Evolutionary conservation across 805 yeast genomes (phyloP), one percentile per base, ranked within the genome.

Genomic region (Debaryomyces castellii): DNA sequence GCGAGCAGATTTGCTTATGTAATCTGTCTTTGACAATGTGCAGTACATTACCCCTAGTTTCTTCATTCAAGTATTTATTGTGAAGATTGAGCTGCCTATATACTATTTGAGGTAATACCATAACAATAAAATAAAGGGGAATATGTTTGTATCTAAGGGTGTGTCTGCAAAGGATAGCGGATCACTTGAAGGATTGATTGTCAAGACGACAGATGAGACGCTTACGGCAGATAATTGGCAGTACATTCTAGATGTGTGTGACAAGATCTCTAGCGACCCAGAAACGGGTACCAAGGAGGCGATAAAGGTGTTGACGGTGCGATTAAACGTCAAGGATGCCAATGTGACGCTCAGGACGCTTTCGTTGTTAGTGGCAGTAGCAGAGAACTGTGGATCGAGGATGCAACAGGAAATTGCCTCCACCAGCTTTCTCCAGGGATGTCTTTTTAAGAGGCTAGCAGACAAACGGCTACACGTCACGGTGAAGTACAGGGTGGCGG

Each of bases 401-500:
- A 70, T 72, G 72, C 61, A 65, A 48, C 76, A 71, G 50, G 74
- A 69, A 43, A 72, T 73, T 24, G 75, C 77, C 16, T 50, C 74
- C 14, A 63, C 59, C 42, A 43, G 62, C 9, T 73, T 73, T 47
- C 51, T 69, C 39, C 59, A 63, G 35, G 73, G 65, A n/a, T 40
- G 52, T 7, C 54, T 73, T 23, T 45, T 71, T 22, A 63, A 60
- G 45, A 69, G 72, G 44, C 66, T 89, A 49, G 69, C 81, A 8
- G 87, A 82, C 53, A 59, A 70, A 7, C 63, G 70, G 32, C 77
- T 85, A 25, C 96, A 91, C 67, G 63, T 71, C 22, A 75, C 81
- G 3, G 86, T 94, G 43, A 88, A 88, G 62, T 62, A 69, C 41
- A 78, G 80, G 41, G 71, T 89, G 4, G 78, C 81, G 10, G 88